A percentile compares a stretch with the other conserved stretches of the same genome.
Conservation (phyloP, 1,284 basidiomycete species). For the Irpex lacteus region DNA sequence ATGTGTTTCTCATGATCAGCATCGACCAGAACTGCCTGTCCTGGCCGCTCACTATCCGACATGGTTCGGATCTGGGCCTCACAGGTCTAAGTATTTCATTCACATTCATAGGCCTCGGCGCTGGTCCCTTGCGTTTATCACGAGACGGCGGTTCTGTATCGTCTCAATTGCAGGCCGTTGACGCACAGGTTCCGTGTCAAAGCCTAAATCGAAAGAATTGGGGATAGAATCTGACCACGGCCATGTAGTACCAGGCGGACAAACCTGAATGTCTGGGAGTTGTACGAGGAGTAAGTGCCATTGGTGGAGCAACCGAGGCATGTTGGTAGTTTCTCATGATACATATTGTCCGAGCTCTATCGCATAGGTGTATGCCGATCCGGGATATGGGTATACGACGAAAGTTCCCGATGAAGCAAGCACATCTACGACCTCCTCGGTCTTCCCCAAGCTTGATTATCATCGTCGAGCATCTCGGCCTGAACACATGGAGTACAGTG, state of each 20-base stretch:
- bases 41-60: neutral
- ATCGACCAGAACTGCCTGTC: neutral
- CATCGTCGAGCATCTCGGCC: constrained; percentile 15
- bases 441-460: constrained; percentile 16
- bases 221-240: no score
- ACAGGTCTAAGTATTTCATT: neutral
- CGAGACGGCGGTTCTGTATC: neutral
- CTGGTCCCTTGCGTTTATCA: neutral
- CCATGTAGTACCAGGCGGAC: no score
- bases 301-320: no score
- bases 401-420: neutral
- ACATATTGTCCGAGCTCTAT: neutral
- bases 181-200: neutral
- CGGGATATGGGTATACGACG: neutral
- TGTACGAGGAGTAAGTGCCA: no score
- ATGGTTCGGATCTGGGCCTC: neutral
- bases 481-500: neutral
- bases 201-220: neutral
- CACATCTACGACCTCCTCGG: constrained; percentile 6
- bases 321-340: neutral
- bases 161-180: neutral
- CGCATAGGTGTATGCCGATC: neutral
- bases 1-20: neutral
- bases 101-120: neutral
- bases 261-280: no score